Conservation (phyloP, 2,329 filamentous ascomycete species). For the Pseudopyrenochaeta lycopersici region DNA sequence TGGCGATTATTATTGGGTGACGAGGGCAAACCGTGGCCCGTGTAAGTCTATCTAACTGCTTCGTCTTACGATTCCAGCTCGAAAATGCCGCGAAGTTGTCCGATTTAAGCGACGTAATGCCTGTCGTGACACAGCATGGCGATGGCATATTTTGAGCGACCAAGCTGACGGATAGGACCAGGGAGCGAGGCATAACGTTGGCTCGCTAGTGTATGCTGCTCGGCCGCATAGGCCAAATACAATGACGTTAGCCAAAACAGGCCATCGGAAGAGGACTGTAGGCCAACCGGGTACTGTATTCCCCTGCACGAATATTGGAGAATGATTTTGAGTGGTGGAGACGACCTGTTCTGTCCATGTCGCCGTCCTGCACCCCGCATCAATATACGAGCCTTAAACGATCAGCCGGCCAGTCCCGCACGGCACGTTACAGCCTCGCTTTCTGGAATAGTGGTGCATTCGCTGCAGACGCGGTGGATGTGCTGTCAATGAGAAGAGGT, state of each 20-base stretch:
- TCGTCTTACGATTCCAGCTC: not conserved
- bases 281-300: too few relatives aligned
- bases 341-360: not conserved
- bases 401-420: constrained; percentile 34
- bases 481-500: constrained; percentile 15
- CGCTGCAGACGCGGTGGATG: constrained; percentile 3
- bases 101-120: not conserved
- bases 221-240: not conserved
- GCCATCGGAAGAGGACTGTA: not conserved
- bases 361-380: constrained; percentile 34
- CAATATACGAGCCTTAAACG: constrained; percentile 19
- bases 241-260: not conserved
- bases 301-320: not conserved
- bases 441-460: constrained; percentile 16
- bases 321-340: constrained; percentile 1
- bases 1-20: not conserved
- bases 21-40: not conserved
- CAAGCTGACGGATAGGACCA: not conserved
- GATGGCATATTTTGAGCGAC: not conserved
- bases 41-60: not conserved
- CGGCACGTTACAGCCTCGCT: constrained; percentile 16
- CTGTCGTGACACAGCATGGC: not conserved
- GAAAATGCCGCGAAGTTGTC: not conserved
- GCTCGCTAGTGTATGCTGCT: not conserved
- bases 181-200: not conserved